phyloP scores from a whole-genome alignment of 306 rosid species.

The cucumber (Cucumis sativus) region DNA sequence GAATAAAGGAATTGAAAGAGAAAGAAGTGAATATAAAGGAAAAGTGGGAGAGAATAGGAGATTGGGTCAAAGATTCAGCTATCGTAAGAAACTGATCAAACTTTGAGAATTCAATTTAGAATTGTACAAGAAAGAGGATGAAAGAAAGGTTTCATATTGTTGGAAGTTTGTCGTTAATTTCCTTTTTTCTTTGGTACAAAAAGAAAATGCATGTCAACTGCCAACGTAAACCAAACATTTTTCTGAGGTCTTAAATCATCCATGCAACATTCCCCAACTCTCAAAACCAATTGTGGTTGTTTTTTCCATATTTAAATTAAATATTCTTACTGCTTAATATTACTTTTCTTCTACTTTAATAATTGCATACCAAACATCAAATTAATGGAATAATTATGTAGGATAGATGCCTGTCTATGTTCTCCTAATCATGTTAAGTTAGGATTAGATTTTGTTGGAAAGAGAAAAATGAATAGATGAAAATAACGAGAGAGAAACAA shows the following conservation, averaged over 20 bases:
- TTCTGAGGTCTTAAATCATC: constrained; percentile 41
- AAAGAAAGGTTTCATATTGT: constrained; percentile 8
- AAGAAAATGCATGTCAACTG: background rate
- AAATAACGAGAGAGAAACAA: background rate
- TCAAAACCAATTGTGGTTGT: background rate
- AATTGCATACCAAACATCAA: too few relatives aligned
- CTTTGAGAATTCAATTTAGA: constrained; percentile 16
- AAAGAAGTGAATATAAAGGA: constrained; percentile 1
- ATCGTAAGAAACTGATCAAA: constrained; percentile 7
- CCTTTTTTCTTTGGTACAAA: too few relatives aligned
- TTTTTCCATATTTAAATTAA: background rate
- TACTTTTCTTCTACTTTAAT: too few relatives aligned
- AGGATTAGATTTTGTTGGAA: too few relatives aligned
- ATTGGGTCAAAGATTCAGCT: constrained; percentile 41
- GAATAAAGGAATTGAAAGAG: background rate
- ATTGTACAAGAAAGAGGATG: constrained; percentile 17
- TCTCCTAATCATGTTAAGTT: too few relatives aligned
- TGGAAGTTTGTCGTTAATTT: constrained; percentile 4
- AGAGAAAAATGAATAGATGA: too few relatives aligned
- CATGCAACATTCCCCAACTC: background rate
- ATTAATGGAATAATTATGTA: too few relatives aligned
- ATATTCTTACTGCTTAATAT: background rate
- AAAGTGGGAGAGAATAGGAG: constrained; percentile 14
- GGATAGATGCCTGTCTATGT: too few relatives aligned
- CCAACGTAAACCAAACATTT: constrained; percentile 30